These are phyloP conservation scores for Lithospermum erythrorhizon DNA, from an alignment of 257 asterid species.

Conservation along the genomic window DNA sequence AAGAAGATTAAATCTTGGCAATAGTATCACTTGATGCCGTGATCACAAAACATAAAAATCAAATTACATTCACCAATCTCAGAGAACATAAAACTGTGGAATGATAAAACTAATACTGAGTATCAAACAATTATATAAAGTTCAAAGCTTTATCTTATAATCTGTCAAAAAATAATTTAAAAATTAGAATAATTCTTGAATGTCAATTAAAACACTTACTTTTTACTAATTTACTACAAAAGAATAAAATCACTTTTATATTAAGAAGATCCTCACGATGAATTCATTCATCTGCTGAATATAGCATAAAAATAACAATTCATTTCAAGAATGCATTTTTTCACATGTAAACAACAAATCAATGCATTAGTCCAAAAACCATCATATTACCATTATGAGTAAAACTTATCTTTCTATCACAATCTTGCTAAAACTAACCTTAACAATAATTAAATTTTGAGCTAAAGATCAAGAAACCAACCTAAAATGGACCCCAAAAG, in stretches of 20 bases:
- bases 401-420: not conserved
- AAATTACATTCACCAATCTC: not conserved
- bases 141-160: not conserved
- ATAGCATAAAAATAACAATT: conserved; percentile 6
- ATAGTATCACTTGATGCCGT: not conserved
- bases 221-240: not conserved
- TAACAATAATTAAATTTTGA: not conserved
- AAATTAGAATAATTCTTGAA: not conserved
- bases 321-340: not conserved
- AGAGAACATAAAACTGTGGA: not conserved
- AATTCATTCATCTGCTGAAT: conserved; percentile 5
- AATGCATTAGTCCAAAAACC: not conserved
- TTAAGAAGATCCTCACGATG: not conserved
- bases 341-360: not conserved
- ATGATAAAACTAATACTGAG: not conserved
- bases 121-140: not conserved
- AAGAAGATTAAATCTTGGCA: not conserved
- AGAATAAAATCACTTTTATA: not conserved
- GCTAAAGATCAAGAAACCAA: conserved; percentile 15
- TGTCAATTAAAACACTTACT: not conserved
- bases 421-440: not conserved
- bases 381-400: not conserved
- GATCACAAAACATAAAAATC: not conserved
- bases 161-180: not conserved
- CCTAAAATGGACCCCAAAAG: conserved; percentile 49